Evolutionary conservation across 192 early-diverging fungal species (phyloP).

Genomic region (Coemansia sp.): DNA sequence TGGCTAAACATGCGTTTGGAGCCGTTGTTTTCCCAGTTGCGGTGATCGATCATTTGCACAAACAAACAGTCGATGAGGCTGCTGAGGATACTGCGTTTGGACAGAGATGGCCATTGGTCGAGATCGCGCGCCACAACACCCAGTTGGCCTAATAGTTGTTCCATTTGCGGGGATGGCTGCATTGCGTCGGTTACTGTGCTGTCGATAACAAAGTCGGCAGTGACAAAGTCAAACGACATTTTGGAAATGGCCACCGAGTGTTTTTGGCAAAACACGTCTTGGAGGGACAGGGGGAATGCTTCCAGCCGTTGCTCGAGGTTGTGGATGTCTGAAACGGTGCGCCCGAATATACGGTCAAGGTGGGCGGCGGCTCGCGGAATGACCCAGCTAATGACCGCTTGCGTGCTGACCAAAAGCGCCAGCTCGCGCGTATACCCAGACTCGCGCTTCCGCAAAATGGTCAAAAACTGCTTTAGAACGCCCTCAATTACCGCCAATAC

Average conservation of each 20-base stretch:
- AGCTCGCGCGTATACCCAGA: constrained; percentile 36
- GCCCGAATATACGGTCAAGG: constrained; percentile 50
- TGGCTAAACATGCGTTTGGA: constrained; percentile 44
- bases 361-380: constrained; percentile 49
- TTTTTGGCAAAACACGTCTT: constrained; percentile 57
- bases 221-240: constrained; percentile 46
- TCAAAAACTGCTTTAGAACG: constrained; percentile 54
- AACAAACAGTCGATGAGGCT: constrained; percentile 53
- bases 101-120: constrained; percentile 47
- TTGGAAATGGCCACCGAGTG: constrained; percentile 35
- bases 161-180: constrained; percentile 44
- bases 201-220: constrained; percentile 21
- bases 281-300: constrained; percentile 49
- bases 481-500: constrained; percentile 51
- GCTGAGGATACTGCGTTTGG: constrained; percentile 45
- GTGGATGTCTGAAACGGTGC: constrained; percentile 53
- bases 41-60: constrained; percentile 48
- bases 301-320: constrained; percentile 55
- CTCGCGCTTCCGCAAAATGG: constrained; percentile 27
- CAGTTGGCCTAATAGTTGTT: constrained; percentile 27
- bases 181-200: constrained; percentile 35
- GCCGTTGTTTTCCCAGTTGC: constrained; percentile 43
- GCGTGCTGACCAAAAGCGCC: constrained; percentile 51
- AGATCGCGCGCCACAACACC: constrained; percentile 43
- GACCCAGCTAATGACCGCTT: constrained; percentile 50